Base-by-base conservation (phyloP, 2,329 filamentous ascomycete genomes). In the Cyphellophora europaea region DNA sequence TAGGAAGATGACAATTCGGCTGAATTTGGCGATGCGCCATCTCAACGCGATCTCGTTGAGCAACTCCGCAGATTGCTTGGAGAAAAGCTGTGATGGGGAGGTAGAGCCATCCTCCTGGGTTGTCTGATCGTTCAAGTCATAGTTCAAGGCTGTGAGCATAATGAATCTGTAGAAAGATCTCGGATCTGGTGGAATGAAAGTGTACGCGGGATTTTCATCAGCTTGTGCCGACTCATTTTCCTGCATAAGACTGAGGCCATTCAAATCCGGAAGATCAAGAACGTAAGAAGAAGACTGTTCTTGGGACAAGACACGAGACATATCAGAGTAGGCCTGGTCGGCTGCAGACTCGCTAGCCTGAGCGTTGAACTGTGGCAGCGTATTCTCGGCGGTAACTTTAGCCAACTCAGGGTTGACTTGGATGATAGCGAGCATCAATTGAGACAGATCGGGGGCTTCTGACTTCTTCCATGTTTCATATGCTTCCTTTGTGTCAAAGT, bases 341-440 rank as follows among this genome's bases (percentile, higher is more conserved):
- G 54, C 45, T 16, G 58, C 50, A 21, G 49, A 38, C 3, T 53
- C 48, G 13, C 61, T 61, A 31, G 59, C 51, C 31, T 53, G 46
- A 14, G 70, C 44, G 50, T 69, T 68, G 57, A 72, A 67, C 35
- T 77, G 66, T 27, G 72, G 76, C 33, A 84, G 63, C 10, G 68
- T 62, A 18, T 66, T 64, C 11, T 67, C 68, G 1, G 79, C 73
- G 3, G 82, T 79, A 44, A 73, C 80, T 54, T 87, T 93, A 32
- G 86, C 81, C 34, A 96, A 67, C 45, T 89, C 82, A 3, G 88
- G 89, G 48, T 84, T 86, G 5, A 82, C 82, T 41, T 83, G 86
- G 27, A 96, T 67, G 44, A 98, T 85, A 23, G 88, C 83, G 49
- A 93, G 70, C 70, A 98, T 91, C 77, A 96, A 87, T 49, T 91